These are phyloP conservation scores for Leccinellum luteum DNA, from an alignment of 768 basidiomycete genomes.

Conservation along the genomic window DNA sequence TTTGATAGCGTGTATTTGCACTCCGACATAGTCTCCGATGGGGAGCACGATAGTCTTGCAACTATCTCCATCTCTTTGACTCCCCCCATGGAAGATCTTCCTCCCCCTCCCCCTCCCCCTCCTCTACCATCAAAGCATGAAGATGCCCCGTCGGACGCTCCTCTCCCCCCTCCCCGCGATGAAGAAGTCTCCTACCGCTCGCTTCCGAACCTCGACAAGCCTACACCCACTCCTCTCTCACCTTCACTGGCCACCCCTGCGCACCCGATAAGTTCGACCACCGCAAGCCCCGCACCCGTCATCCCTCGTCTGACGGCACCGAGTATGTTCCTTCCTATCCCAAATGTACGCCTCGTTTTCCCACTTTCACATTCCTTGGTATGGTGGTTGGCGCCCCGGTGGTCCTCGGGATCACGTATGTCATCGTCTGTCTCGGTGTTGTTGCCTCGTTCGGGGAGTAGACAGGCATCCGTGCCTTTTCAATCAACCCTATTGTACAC, in stretches of 20 bases:
- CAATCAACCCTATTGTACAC: not conserved
- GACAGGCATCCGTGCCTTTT: not conserved
- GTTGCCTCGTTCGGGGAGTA: slow-evolving; percentile 18
- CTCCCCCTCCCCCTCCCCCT: not conserved
- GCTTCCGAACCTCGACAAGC: slow-evolving; percentile 46
- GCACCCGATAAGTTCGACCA: not conserved
- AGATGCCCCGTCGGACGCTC: not conserved
- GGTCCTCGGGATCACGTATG: slow-evolving; percentile 34
- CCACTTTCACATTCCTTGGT: slow-evolving; percentile 49
- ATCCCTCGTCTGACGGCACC: slow-evolving; percentile 68
- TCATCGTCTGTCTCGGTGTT: slow-evolving; percentile 38
- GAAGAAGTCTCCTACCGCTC: slow-evolving; percentile 37
- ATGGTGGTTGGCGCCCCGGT: slow-evolving; percentile 51
- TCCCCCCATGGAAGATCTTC: slow-evolving; percentile 5
- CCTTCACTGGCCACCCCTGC: slow-evolving; percentile 47
- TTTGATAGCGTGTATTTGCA: not conserved
- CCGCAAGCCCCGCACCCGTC: slow-evolving; percentile 30
- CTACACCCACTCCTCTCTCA: slow-evolving; percentile 42
- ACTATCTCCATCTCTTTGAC: not conserved
- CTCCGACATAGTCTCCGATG: slow-evolving; percentile 13
- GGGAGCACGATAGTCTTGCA: not conserved
- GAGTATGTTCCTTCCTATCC: slow-evolving; percentile 85
- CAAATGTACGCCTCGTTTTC: slow-evolving; percentile 66
- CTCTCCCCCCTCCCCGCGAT: not conserved
- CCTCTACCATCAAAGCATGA: slow-evolving; percentile 3